These are phyloP conservation scores for Coniochaeta prunicola DNA, from an alignment of 2,329 filamentous ascomycete species.

Conservation along the genomic window DNA sequence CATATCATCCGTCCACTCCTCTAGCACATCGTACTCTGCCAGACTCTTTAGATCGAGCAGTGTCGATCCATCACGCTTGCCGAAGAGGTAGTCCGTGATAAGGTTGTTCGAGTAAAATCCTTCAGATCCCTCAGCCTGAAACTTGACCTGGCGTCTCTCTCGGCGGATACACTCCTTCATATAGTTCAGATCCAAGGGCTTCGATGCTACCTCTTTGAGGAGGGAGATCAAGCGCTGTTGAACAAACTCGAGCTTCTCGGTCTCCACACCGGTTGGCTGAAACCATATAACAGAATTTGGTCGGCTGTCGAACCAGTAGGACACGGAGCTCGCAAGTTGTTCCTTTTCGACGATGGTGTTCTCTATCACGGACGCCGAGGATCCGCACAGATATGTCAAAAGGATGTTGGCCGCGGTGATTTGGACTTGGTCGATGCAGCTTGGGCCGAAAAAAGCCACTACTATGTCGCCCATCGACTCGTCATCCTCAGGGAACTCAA, in stretches of 20 bases:
- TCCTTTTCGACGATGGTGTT: slow-evolving; percentile 91
- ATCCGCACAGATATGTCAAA: slow-evolving; percentile 82
- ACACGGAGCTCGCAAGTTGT: slow-evolving; percentile 80
- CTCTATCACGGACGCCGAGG: slow-evolving; percentile 85
- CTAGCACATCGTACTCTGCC: slow-evolving; percentile 59
- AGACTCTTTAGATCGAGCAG: slow-evolving; percentile 52
- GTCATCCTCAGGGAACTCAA: slow-evolving; percentile 94
- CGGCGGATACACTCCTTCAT: slow-evolving; percentile 80
- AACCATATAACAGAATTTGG: slow-evolving; percentile 82
- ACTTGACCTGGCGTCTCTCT: slow-evolving; percentile 75
- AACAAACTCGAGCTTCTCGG: slow-evolving; percentile 74
- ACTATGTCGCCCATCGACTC: slow-evolving; percentile 86
- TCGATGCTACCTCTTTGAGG: slow-evolving; percentile 70
- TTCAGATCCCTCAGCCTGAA: slow-evolving; percentile 72
- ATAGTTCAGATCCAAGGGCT: slow-evolving; percentile 83
- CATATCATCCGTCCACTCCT: slow-evolving; percentile 72
- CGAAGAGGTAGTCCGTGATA: slow-evolving; percentile 89
- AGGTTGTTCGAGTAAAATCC: slow-evolving; percentile 78
- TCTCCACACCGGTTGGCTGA: slow-evolving; percentile 78
- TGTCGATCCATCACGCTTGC: slow-evolving; percentile 73
- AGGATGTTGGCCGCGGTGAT: slow-evolving; percentile 72
- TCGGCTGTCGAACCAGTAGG: slow-evolving; percentile 70
- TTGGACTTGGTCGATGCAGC: slow-evolving; percentile 62
- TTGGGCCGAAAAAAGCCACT: slow-evolving; percentile 80
- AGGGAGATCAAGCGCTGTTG: slow-evolving; percentile 82